Base-by-base conservation (phyloP, 306 rosid species). In the Quercus alba region DNA sequence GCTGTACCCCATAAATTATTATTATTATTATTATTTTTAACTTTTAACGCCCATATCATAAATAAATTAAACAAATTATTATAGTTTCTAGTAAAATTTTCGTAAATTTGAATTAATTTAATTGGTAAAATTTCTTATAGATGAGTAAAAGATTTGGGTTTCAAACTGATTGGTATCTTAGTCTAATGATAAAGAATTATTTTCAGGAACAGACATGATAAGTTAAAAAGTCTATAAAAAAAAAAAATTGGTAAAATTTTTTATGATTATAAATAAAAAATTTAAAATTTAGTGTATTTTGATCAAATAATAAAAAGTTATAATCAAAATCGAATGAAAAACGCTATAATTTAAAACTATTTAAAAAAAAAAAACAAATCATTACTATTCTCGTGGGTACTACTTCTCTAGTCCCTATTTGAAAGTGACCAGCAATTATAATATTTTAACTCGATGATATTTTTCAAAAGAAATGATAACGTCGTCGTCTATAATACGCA, bases 401-500 rank as follows among this genome's bases (percentile, higher is more conserved):
- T 23, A 11, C 18, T 59, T 35, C 25, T 69, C 6, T 41, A 73
- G 86, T 87, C 82, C 75, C 84, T 17, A 54, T 73, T 58, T 46
- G 81, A 83, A 38, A 76, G 83, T 71, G 86, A 79, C 83, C 2
- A 38, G 0, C 1, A 49, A 12, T 49, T 0, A 49, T 49, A 38
- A 8, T 38, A 38, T 38, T 38, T 38, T 38, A 11, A 49, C 54
- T 12, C 1, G 15, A 49, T 5, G 54, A 49, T 49, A 49, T 49
- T 49, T 49, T 49, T 49, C 1, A 12, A 13, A 4, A 12, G 54
- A 49, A 49, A 49, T 17, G 14, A 49, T 49, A 23, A 80, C 87
- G 84, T 72, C 84, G 82, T 76, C 82, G 82, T 80, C 70, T 66
- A 35, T 14, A 33, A 49, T 55, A 73, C 87, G 79, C 81, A 55